phyloP scores from a whole-genome alignment of 192 early-diverging fungal species.

The Backusella westeae region DNA sequence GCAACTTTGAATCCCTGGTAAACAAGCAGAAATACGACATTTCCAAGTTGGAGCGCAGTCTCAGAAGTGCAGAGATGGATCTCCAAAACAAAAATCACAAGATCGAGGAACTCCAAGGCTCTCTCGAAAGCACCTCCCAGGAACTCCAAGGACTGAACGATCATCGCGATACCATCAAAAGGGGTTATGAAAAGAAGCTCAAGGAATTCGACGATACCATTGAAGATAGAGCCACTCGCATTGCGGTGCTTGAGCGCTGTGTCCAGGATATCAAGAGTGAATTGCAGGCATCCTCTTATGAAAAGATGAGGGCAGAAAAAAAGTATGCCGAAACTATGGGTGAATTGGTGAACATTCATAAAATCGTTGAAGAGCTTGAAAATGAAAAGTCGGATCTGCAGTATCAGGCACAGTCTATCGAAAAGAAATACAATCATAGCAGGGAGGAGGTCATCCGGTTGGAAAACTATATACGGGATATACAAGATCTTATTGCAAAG shows the following conservation, averaged over 20 bases:
- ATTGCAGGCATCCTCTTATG: neutral
- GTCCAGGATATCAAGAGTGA: neutral
- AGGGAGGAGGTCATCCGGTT: neutral
- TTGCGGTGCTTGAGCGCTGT: neutral
- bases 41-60: neutral
- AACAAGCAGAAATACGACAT: neutral
- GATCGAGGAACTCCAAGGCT: neutral
- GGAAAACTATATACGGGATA: neutral
- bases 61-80: neutral
- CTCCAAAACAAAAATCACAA: neutral
- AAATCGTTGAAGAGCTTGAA: neutral
- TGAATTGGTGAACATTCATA: neutral
- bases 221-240: neutral
- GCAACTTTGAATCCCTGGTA: neutral
- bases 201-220: neutral
- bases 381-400: neutral
- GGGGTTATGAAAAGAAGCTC: neutral
- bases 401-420: neutral
- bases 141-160: neutral
- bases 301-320: neutral
- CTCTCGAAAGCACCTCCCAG: neutral
- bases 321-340: neutral
- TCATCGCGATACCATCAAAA: neutral
- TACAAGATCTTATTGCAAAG: neutral
- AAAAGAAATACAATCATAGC: neutral